Evolutionary conservation across 2,329 filamentous ascomycete genomes (phyloP).

Genomic region (Teratosphaeria epicoccoides): DNA sequence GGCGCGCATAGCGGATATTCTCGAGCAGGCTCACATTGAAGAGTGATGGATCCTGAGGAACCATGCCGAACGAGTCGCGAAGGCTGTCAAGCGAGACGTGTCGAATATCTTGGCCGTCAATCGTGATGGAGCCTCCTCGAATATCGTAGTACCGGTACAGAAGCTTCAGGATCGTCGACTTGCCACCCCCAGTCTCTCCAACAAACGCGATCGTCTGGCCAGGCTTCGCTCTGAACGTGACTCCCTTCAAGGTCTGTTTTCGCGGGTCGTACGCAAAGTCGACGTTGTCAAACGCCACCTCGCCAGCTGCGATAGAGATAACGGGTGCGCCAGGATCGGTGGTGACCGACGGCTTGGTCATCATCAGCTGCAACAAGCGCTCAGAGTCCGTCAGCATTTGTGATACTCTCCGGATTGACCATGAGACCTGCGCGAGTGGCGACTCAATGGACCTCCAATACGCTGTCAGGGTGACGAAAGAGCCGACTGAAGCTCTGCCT

Average conservation of each 20-base stretch:
- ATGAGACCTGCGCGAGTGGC: conserved; percentile 42
- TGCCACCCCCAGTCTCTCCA: conserved; percentile 52
- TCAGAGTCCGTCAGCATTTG: conserved; percentile 55
- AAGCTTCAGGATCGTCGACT: conserved; percentile 52
- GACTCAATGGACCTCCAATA: conserved; percentile 47
- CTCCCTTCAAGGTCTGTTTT: conserved; percentile 39
- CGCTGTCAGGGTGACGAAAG: conserved; percentile 53
- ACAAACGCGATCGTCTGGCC: conserved; percentile 51
- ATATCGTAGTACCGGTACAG: conserved; percentile 53
- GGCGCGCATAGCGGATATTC: conserved; percentile 53
- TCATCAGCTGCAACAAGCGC: conserved; percentile 46
- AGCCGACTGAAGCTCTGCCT: conserved; percentile 43
- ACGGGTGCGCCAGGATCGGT: conserved; percentile 38
- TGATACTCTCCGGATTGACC: conserved; percentile 39
- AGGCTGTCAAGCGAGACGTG: conserved; percentile 48
- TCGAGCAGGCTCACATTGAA: conserved; percentile 56
- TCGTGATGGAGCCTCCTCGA: conserved; percentile 41
- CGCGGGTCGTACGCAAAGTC: conserved; percentile 46
- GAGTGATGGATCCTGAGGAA: conserved; percentile 53
- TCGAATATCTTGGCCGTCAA: conserved; percentile 51
- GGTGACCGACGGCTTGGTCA: conserved; percentile 45
- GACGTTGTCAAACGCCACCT: conserved; percentile 46
- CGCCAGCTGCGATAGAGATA: conserved; percentile 37
- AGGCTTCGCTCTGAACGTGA: conserved; percentile 40
- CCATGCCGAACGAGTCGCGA: conserved; percentile 49